Evolutionary conservation across 331 rosid genomes (phyloP).

Genomic region (Erythrophleum ivorense): DNA sequence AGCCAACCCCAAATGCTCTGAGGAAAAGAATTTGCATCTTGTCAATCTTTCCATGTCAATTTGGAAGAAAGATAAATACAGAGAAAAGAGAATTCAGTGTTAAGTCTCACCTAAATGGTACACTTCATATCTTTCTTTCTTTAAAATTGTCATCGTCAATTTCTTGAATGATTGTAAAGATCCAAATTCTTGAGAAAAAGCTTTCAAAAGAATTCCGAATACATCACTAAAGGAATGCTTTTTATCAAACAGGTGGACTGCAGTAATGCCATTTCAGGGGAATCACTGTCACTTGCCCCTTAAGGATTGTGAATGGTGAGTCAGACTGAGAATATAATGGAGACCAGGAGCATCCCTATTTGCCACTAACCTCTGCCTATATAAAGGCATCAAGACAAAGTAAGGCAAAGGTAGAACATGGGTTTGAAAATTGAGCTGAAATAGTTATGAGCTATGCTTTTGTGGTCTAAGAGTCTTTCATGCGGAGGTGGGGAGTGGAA

Average conservation of each 20-base stretch:
- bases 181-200: neutral
- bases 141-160: no score
- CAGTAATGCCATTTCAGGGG: slow-evolving; percentile 2
- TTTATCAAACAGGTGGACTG: neutral
- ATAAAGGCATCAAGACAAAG: slow-evolving; percentile 10
- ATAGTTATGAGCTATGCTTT: neutral
- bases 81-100: no score
- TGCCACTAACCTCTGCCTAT: slow-evolving; percentile 39
- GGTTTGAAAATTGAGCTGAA: neutral
- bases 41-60: neutral
- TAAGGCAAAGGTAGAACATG: neutral
- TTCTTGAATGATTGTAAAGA: no score
- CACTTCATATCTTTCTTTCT: no score
- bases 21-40: neutral
- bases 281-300: slow-evolving; percentile 8
- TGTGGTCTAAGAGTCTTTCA: slow-evolving; percentile 46
- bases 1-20: slow-evolving; percentile 31
- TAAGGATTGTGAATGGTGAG: slow-evolving; percentile 22
- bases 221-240: slow-evolving; percentile 24
- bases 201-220: neutral
- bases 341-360: slow-evolving; percentile 4
- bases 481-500: slow-evolving; percentile 51
- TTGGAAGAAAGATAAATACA: no score
- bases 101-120: neutral
- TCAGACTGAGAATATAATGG: slow-evolving; percentile 33